Conservation (phyloP, 371 early-diverging fungal genomes). For the Zychaea mexicana region DNA sequence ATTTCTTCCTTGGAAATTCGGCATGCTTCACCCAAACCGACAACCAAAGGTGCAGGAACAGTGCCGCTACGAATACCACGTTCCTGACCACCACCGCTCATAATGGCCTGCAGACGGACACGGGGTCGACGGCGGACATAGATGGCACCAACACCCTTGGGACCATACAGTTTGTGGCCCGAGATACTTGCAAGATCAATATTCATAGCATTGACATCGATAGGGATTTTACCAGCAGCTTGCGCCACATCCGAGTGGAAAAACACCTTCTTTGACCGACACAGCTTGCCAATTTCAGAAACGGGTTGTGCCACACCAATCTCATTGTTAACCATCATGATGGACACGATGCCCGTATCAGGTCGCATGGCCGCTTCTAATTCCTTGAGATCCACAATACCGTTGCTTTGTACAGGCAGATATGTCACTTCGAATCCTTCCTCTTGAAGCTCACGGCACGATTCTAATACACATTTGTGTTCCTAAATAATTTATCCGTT, state of each 20-base stretch:
- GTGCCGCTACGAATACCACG: conserved; percentile 98
- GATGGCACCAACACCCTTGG: conserved; percentile 98
- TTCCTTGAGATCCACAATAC: conserved; percentile 78
- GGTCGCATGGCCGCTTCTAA: conserved; percentile 91
- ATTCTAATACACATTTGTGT: conserved; percentile 99
- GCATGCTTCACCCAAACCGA: conserved; percentile 98
- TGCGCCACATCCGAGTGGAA: conserved; percentile 99
- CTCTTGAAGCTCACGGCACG: conserved; percentile 97
- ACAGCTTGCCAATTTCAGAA: conserved; percentile 91
- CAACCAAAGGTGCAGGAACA: conserved; percentile 94
- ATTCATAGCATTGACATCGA: conserved; percentile 97
- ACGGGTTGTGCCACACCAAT: conserved; percentile 99
- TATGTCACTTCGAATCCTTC: conserved; percentile 99
- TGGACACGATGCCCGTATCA: conserved; percentile 92
- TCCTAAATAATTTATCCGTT: too few species aligned
- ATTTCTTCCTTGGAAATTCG: conserved; percentile 88
- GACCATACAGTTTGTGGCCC: conserved; percentile 99
- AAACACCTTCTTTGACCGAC: conserved; percentile 87
- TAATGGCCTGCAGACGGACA: conserved; percentile 92
- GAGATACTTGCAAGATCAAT: conserved; percentile 97
- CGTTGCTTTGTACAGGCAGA: conserved; percentile 89
- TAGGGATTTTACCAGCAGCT: conserved; percentile 96
- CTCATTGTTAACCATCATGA: conserved; percentile 99
- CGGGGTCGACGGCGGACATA: conserved; percentile 97
- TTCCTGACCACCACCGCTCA: conserved; percentile 99